These are phyloP conservation scores for Dactylonectria macrodidyma DNA, from an alignment of 2,329 filamentous ascomycete genomes.

Conservation along the genomic window DNA sequence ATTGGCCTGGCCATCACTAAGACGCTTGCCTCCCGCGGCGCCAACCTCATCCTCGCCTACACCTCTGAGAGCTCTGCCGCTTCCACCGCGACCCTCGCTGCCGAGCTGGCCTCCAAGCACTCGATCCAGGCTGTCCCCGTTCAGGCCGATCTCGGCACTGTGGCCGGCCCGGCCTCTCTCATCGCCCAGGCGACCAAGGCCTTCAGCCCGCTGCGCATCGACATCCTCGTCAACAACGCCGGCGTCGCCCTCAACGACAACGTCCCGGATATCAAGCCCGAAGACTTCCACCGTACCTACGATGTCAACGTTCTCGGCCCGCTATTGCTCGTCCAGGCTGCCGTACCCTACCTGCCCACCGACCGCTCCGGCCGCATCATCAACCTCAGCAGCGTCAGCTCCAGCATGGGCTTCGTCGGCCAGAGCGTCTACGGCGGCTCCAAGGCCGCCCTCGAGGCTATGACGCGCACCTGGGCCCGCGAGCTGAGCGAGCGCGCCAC, in stretches of 20 bases:
- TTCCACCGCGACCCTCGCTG: slow-evolving; percentile 38
- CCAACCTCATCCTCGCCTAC: slow-evolving; percentile 47
- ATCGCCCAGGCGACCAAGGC: slow-evolving; percentile 43
- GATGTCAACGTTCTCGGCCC: slow-evolving; percentile 86
- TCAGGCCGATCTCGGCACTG: slow-evolving; percentile 67
- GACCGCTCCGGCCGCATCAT: slow-evolving; percentile 75
- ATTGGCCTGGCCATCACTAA: slow-evolving; percentile 45
- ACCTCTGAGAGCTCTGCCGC: slow-evolving; percentile 39
- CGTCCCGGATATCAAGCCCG: slow-evolving; percentile 71
- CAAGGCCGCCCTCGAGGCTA: slow-evolving; percentile 69
- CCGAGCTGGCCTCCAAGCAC: slow-evolving; percentile 59
- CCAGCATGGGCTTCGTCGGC: slow-evolving; percentile 62
- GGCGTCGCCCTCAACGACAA: slow-evolving; percentile 76
- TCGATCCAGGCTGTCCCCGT: slow-evolving; percentile 73
- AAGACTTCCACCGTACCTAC: slow-evolving; percentile 79
- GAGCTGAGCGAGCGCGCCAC: slow-evolving; percentile 66
- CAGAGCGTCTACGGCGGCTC: slow-evolving; percentile 68
- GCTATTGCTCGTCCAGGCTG: slow-evolving; percentile 81
- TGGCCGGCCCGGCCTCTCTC: slow-evolving; percentile 42
- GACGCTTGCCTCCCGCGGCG: slow-evolving; percentile 46
- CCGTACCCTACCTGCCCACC: slow-evolving; percentile 76
- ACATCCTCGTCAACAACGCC: slow-evolving; percentile 89
- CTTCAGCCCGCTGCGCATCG: slow-evolving; percentile 45
- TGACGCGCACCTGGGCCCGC: slow-evolving; percentile 69
- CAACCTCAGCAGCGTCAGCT: slow-evolving; percentile 66